A percentile compares a stretch with the other conserved stretches of the same genome.
Conservation (phyloP, 495 filamentous ascomycete species). For the Talaromyces adpressus region DNA sequence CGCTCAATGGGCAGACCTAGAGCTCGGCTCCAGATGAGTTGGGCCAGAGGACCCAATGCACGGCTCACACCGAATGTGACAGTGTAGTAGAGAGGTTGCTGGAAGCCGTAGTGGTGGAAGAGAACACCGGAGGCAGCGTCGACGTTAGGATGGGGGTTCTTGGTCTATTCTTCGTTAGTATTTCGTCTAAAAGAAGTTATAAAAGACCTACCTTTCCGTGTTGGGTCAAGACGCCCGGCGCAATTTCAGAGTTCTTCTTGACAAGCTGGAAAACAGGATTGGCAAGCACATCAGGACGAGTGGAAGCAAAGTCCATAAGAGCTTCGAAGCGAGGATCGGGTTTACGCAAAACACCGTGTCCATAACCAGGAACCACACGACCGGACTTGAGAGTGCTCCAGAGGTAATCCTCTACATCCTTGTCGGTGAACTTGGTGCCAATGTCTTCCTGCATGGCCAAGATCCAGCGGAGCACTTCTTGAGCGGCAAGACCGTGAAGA, state of each 20-base stretch:
- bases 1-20: constrained; percentile 95
- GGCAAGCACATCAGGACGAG: constrained; percentile 72
- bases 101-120: constrained; percentile 96
- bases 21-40: constrained; percentile 94
- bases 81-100: constrained; percentile 95
- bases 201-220: constrained; percentile 66
- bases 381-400: constrained; percentile 91
- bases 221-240: constrained; percentile 79
- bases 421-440: constrained; percentile 66
- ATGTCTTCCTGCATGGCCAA: constrained; percentile 87
- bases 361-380: constrained; percentile 92
- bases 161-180: constrained; percentile 52
- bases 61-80: constrained; percentile 92
- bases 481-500: constrained; percentile 89
- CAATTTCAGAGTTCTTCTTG: constrained; percentile 73
- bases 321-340: constrained; percentile 95
- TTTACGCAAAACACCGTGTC: constrained; percentile 96
- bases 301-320: constrained; percentile 87
- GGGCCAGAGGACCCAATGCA: constrained; percentile 84
- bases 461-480: constrained; percentile 96
- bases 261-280: constrained; percentile 94
- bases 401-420: constrained; percentile 78
- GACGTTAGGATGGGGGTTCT: constrained; percentile 97
- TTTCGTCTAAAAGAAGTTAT: neutral
- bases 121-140: constrained; percentile 87